These are phyloP conservation scores for Bipolaris zeicola DNA, from an alignment of 2,329 filamentous ascomycete genomes.

Conservation along the genomic window DNA sequence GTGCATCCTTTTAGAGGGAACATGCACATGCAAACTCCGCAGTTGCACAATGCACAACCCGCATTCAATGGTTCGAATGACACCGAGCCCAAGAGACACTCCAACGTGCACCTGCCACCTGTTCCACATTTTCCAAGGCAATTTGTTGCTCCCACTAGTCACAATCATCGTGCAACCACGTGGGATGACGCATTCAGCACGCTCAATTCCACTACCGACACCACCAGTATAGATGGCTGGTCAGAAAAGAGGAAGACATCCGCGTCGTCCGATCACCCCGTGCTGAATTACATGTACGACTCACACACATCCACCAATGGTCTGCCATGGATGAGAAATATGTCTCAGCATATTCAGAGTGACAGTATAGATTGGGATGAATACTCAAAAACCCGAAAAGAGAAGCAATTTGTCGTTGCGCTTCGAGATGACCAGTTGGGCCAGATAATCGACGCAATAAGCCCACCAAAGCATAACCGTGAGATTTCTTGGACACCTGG, in stretches of 20 bases:
- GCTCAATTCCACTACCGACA: slow-evolving; percentile 20
- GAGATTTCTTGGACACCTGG: slow-evolving; percentile 1
- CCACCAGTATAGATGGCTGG: slow-evolving; percentile 31
- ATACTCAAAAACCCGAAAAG: slow-evolving; percentile 11
- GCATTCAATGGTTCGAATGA: slow-evolving; percentile 18
- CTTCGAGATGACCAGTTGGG: slow-evolving; percentile 39
- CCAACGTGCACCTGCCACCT: slow-evolving; percentile 24
- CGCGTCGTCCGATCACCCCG: slow-evolving; percentile 21
- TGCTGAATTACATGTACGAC: slow-evolving; percentile 24
- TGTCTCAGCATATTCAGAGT: slow-evolving; percentile 7
- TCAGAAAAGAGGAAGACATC: slow-evolving; percentile 22
- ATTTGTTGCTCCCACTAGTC: slow-evolving; percentile 5
- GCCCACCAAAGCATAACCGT: slow-evolving; percentile 65
- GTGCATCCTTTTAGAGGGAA: slow-evolving; percentile 5
- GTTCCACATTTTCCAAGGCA: slow-evolving; percentile 23
- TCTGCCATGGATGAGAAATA: slow-evolving; percentile 17
- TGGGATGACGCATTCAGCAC: slow-evolving; percentile 25
- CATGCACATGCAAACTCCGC: slow-evolving; percentile 16
- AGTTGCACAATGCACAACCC: slow-evolving; percentile 13
- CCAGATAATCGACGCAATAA: slow-evolving; percentile 32
- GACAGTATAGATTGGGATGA: slow-evolving; percentile 6
- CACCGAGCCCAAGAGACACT: slow-evolving; percentile 23
- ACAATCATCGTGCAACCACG: slow-evolving; percentile 2
- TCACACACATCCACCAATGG: slow-evolving; percentile 10
- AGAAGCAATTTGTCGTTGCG: slow-evolving; percentile 28